These are phyloP conservation scores for Candida smagusa DNA, from an alignment of 1,139 yeast genomes.

Conservation along the genomic window DNA sequence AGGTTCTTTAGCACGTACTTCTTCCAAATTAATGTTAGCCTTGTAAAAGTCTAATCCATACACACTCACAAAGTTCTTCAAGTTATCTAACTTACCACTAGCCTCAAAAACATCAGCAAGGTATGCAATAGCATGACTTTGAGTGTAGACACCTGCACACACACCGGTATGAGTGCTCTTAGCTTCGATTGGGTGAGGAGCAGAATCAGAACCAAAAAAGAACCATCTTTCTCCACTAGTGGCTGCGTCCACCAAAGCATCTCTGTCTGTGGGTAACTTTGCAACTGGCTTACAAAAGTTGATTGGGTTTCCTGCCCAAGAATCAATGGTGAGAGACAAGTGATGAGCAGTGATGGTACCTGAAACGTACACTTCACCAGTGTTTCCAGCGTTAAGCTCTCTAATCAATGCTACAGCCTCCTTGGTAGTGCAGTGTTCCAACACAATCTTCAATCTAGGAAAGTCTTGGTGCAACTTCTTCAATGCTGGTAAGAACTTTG, in stretches of 20 bases:
- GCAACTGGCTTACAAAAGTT: constrained; percentile 98
- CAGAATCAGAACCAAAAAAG: constrained; percentile 96
- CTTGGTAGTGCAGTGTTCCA: constrained; percentile 93
- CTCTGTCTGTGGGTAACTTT: constrained; percentile 79
- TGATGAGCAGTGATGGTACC: constrained; percentile 98
- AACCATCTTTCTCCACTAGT: constrained; percentile 89
- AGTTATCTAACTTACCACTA: constrained; percentile 56
- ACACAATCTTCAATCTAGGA: constrained; percentile 80
- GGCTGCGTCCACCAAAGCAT: constrained; percentile 82
- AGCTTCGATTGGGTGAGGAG: constrained; percentile 85
- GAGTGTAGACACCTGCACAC: constrained; percentile 97
- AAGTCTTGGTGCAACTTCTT: constrained; percentile 73
- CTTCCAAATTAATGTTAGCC: constrained; percentile 32
- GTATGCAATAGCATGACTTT: constrained; percentile 76
- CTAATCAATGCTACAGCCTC: constrained; percentile 80
- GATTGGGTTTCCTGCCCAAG: constrained; percentile 95
- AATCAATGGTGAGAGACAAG: constrained; percentile 79
- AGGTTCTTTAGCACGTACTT: constrained; percentile 44
- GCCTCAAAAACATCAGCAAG: constrained; percentile 83
- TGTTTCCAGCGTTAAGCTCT: constrained; percentile 54
- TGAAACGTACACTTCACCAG: constrained; percentile 59
- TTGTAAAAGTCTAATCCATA: constrained; percentile 72
- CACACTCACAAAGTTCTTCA: constrained; percentile 72
- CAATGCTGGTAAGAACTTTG: constrained; percentile 88
- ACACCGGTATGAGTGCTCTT: constrained; percentile 80